These are phyloP conservation scores for Echeveria elegans DNA, from an alignment of 164 flowering plant genomes.

Conservation along the genomic window DNA sequence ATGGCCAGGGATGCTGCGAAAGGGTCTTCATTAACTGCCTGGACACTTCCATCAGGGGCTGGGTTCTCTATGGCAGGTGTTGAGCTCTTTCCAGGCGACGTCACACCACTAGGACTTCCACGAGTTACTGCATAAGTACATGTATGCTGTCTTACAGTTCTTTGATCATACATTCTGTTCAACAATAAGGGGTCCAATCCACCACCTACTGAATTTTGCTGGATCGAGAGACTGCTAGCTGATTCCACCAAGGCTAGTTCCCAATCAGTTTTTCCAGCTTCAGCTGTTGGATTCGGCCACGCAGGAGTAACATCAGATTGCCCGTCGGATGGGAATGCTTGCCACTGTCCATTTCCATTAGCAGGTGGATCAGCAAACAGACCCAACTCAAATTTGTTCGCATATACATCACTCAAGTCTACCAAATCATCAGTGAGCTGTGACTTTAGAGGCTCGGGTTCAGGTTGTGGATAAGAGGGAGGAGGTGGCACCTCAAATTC, in stretches of 20 bases:
- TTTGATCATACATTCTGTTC: constrained; percentile 64
- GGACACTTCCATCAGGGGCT: constrained; percentile 59
- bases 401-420: constrained; percentile 47
- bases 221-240: constrained; percentile 43
- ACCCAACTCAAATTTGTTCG: constrained; percentile 48
- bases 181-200: constrained; percentile 54
- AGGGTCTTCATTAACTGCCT: constrained; percentile 49
- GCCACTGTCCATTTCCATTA: constrained; percentile 47
- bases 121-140: constrained; percentile 35
- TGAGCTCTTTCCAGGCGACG: constrained; percentile 39
- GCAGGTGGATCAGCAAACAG: constrained; percentile 48
- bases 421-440: constrained; percentile 37
- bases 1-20: constrained; percentile 51
- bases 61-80: constrained; percentile 63
- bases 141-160: constrained; percentile 49
- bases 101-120: constrained; percentile 71
- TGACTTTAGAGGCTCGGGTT: constrained; percentile 26
- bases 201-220: constrained; percentile 51
- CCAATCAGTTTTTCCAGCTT: constrained; percentile 64
- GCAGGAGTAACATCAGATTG: constrained; percentile 46
- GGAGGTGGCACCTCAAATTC: constrained; percentile 45
- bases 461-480: constrained; percentile 38
- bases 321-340: constrained; percentile 47
- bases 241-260: constrained; percentile 71
- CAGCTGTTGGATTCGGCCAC: constrained; percentile 67